Evolutionary conservation across 208 protist genomes (phyloP).

Genomic region (Leishmania arabica): DNA sequence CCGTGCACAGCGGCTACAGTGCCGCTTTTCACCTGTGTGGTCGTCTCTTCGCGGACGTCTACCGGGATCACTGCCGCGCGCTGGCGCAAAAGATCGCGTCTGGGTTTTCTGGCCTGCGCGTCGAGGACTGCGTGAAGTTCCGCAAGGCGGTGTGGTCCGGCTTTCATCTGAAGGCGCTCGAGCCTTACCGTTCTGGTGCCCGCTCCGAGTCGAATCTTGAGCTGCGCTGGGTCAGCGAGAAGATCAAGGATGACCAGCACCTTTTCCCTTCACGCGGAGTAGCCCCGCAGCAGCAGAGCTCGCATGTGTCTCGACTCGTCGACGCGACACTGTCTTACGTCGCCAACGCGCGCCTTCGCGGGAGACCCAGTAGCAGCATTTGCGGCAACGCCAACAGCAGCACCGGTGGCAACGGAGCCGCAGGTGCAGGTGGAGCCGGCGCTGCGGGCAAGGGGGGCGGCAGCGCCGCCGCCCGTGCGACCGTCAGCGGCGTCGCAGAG

Average conservation of each 20-base stretch:
- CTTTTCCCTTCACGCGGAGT: conserved; percentile 43
- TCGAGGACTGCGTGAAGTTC: conserved; percentile 39
- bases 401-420: neutral
- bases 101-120: conserved; percentile 25
- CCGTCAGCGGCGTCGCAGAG: neutral
- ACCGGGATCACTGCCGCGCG: conserved; percentile 25
- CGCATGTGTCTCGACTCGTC: conserved; percentile 20
- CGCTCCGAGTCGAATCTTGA: conserved; percentile 46
- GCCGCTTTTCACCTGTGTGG: conserved; percentile 38
- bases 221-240: conserved; percentile 41
- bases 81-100: conserved; percentile 27
- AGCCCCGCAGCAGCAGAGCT: conserved; percentile 18
- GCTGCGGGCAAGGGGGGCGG: neutral
- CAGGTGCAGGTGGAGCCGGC: neutral
- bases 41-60: conserved; percentile 30
- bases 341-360: conserved; percentile 26
- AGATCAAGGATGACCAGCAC: conserved; percentile 59
- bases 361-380: conserved; percentile 7
- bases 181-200: conserved; percentile 24
- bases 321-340: conserved; percentile 33
- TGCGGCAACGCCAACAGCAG: neutral
- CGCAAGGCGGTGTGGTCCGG: conserved; percentile 31
- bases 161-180: conserved; percentile 31
- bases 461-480: neutral
- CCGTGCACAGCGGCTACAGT: conserved; percentile 34